These are phyloP conservation scores for Trypanosoma platydactyli DNA, from an alignment of 208 protist genomes.

Conservation along the genomic window DNA sequence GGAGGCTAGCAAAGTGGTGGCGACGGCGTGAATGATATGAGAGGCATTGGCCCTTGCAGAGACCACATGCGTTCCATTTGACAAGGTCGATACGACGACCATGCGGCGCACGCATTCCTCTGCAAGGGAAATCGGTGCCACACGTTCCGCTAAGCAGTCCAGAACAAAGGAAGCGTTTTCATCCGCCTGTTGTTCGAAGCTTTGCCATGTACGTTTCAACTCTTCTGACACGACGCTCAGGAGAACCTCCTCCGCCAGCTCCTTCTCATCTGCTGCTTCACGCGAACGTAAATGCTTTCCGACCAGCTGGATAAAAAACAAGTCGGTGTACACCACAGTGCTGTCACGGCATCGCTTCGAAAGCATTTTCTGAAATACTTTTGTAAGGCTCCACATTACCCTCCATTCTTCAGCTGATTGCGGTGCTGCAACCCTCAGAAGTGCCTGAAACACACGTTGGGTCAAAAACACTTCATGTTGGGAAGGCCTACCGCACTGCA, in stretches of 20 bases:
- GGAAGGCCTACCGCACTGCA: slow-evolving; percentile 44
- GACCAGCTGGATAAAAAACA: slow-evolving; percentile 67
- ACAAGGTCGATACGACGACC: slow-evolving; percentile 45
- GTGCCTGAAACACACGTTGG: slow-evolving; percentile 52
- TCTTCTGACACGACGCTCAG: slow-evolving; percentile 46
- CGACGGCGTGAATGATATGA: slow-evolving; percentile 57
- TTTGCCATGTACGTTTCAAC: slow-evolving; percentile 26
- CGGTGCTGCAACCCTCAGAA: slow-evolving; percentile 44
- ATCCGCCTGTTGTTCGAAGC: slow-evolving; percentile 7
- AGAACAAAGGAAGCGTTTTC: slow-evolving; percentile 50
- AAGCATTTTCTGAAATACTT: slow-evolving; percentile 51
- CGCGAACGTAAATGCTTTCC: slow-evolving; percentile 30
- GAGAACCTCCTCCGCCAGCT: slow-evolving; percentile 33
- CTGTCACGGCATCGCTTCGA: slow-evolving; percentile 36
- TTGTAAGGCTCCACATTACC: slow-evolving; percentile 55
- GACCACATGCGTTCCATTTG: slow-evolving; percentile 63
- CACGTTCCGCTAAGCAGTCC: slow-evolving; percentile 46
- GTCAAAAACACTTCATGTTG: slow-evolving; percentile 68
- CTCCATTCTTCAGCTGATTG: slow-evolving; percentile 56
- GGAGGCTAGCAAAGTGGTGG: slow-evolving; percentile 53
- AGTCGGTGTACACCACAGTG: slow-evolving; percentile 61
- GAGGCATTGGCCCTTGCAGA: slow-evolving; percentile 27
- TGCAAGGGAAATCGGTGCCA: slow-evolving; percentile 47
- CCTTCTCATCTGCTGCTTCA: slow-evolving; percentile 18
- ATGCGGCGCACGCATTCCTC: slow-evolving; percentile 66